Base-by-base conservation (phyloP, 306 rosid species). In the Rosa rugosa region DNA sequence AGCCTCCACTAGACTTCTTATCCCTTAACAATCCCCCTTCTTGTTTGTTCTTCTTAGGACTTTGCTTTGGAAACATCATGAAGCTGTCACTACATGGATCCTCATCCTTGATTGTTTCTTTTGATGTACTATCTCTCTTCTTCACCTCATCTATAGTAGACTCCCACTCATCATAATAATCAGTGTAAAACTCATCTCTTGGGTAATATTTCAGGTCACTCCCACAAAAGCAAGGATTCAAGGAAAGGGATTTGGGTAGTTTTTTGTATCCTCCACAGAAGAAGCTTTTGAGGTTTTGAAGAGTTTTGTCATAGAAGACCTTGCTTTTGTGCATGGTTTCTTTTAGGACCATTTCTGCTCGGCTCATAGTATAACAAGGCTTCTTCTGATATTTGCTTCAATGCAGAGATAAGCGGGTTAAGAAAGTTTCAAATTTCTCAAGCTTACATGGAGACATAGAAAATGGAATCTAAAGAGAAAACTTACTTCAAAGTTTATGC, bases 161-260 rank as follows among this genome's bases (percentile, higher is more conserved):
- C 65, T 91, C 93, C 92, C 88, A 82, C 57, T 91, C 87, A 81
- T 96, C 97, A 38, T 89, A 90, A 18, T 89, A 88, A 82, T 88
- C 91, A 14, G 79, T 75, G 85, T 91, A 91, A 70, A 90, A 80
- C 36, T 84, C 82, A 57, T 90, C 92, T 14, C 85, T 81, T 50
- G 81, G 81, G 75, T 74, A 84, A 68, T 76, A 80, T 57, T 77
- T 80, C 77, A 77, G 84, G 53, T 85, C 80, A 38, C 80, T 76
- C 8, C 83, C 82, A 74, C 93, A 82, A 78, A 85, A 80, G 83
- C 89, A 80, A 53, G 87, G 86, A 20, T 75, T 83, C 78, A 88
- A 83, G 62, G 93, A 90, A 79, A 85, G 78, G 44, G 93, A 78
- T 82, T 85, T 96, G 50, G 92, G 92, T 69, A 90, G 86, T 59